Conservation (phyloP, 2,329 filamentous ascomycete species). For the Trichoderma koningii region DNA sequence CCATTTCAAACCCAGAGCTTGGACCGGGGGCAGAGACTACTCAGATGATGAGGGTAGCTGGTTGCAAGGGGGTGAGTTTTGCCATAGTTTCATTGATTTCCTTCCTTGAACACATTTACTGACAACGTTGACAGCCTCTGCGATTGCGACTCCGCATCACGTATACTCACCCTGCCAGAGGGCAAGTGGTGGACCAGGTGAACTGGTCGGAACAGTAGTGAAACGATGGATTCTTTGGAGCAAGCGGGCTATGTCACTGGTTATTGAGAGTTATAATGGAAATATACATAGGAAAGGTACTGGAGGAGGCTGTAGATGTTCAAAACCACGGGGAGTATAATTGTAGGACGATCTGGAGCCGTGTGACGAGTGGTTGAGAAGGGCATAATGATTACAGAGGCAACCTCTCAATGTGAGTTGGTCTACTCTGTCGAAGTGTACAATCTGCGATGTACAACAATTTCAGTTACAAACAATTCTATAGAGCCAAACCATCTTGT, state of each 20-base stretch:
- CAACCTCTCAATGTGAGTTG: slow-evolving; percentile 14
- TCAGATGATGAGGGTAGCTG: slow-evolving; percentile 85
- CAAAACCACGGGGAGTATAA: slow-evolving; percentile 18
- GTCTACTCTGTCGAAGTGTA: background rate
- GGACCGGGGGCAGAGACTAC: slow-evolving; percentile 78
- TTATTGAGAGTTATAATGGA: slow-evolving; percentile 15
- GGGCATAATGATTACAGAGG: slow-evolving; percentile 6
- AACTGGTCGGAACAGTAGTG: slow-evolving; percentile 85
- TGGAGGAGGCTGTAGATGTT: slow-evolving; percentile 23
- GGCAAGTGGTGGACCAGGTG: slow-evolving; percentile 83
- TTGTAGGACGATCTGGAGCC: slow-evolving; percentile 3
- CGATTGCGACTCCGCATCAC: slow-evolving; percentile 83
- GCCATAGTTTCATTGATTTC: background rate
- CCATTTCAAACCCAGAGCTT: slow-evolving; percentile 80
- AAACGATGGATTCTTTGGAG: background rate
- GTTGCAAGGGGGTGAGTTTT: slow-evolving; percentile 81
- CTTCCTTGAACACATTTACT: background rate
- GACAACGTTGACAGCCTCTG: slow-evolving; percentile 61
- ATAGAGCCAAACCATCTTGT: background rate
- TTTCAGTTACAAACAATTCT: background rate
- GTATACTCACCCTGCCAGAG: slow-evolving; percentile 70
- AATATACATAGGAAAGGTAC: slow-evolving; percentile 7
- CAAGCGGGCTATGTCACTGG: slow-evolving; percentile 10
- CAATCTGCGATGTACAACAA: background rate
- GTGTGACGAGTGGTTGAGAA: background rate